Conservation (phyloP, 2,329 filamentous ascomycete genomes). For the Didymella pomorum region DNA sequence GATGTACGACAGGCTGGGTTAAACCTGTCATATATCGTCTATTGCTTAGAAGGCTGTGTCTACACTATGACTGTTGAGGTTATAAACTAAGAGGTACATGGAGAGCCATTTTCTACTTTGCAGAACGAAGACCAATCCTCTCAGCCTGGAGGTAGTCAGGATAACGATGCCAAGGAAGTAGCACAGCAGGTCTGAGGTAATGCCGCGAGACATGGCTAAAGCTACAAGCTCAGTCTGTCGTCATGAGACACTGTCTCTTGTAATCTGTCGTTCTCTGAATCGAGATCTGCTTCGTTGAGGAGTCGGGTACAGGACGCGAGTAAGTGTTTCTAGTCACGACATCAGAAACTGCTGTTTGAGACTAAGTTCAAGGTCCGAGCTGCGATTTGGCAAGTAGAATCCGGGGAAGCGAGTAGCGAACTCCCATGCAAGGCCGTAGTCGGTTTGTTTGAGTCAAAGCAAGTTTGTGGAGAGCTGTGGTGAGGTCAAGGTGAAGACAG, state of each 20-base stretch:
- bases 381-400: background rate
- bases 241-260: background rate
- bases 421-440: background rate
- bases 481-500: slow-evolving; percentile 1
- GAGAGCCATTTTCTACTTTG: too few species aligned
- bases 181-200: background rate
- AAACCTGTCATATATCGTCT: too few species aligned
- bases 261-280: background rate
- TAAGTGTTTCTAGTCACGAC: background rate
- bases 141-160: too few species aligned
- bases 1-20: too few species aligned
- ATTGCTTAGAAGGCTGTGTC: too few species aligned
- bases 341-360: background rate
- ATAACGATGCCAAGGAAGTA: too few species aligned
- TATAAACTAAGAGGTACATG: too few species aligned
- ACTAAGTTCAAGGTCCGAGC: background rate
- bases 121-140: too few species aligned
- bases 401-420: background rate
- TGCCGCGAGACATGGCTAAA: background rate
- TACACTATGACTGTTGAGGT: too few species aligned
- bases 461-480: background rate
- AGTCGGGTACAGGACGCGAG: background rate
- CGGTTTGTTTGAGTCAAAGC: background rate
- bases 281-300: background rate
- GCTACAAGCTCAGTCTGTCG: background rate